Base-by-base conservation (phyloP, 1,139 yeast genomes). In the Diutina rugosa region DNA sequence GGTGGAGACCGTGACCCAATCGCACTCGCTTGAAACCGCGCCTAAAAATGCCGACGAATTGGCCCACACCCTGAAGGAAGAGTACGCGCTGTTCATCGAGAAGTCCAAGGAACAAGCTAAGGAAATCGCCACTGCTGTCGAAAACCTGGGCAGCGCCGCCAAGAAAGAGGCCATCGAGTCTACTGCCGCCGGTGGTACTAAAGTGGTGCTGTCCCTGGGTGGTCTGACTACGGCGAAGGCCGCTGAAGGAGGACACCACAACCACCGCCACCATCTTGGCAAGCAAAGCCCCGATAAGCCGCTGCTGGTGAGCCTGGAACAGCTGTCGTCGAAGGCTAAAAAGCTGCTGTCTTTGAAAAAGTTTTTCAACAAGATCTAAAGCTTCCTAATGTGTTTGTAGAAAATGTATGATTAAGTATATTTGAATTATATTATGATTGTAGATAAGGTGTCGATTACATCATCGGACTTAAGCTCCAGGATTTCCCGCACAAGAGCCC, bases 311-410 rank as follows among this genome's bases (percentile, higher is more conserved):
- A 18, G 6, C 14, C 51, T 47, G 51, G 10, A 16, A 8, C 49
- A 10, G n/a, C 28, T 28, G 30, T 46, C 49, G 30, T 28, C 49
- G n/a, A 9, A 4, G 51, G 1, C 10, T 26, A 32, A 38, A n/a
- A 49, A 49, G 44, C n/a, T 32, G 53, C 35, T 30, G 44, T 18
- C 32, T 44, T 49, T 49, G 53, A 49, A 49, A 18, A 49, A 49
- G 53, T 49, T 49, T n/a, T 32, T 32, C 21, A 49, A 49, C 32
- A 49, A 48, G 51, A 35, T 35, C 4, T 35, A 35, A 21, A 21
- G 26, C 26, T 21, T 21, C 26, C 26, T 21, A 21, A 21, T 21
- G 26, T 21, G 26, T 21, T 21, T 21, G 41, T n/a, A 5, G 6
- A n/a, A 10, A 10, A 32, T 35, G 41, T 35, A 35, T 35, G 41